A percentile compares a stretch with the other conserved stretches of the same genome.
Conservation (phyloP, 148 eudicot species). For the Dianthus caryophyllus region DNA sequence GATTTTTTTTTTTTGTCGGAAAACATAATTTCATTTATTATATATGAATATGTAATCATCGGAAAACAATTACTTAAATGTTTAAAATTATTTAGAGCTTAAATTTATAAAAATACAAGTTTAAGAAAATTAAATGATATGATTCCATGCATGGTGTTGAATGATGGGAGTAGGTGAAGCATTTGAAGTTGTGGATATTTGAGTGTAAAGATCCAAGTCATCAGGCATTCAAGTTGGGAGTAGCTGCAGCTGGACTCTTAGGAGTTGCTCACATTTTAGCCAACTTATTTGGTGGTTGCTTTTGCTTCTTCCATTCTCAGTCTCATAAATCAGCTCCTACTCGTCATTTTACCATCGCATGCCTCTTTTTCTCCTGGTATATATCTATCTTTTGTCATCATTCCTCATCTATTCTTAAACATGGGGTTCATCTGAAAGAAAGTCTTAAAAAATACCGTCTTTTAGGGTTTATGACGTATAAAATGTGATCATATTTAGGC, state of each 20-base stretch:
- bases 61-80: too few relatives aligned
- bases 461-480: too few relatives aligned
- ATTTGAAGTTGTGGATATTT: constrained; percentile 67
- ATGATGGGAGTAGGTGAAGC: constrained; percentile 42
- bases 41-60: too few relatives aligned
- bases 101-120: not conserved
- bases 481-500: too few relatives aligned
- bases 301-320: constrained; percentile 38
- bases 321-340: constrained; percentile 42
- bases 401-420: too few relatives aligned
- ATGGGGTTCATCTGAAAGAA: too few relatives aligned
- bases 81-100: not conserved
- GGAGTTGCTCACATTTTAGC: constrained; percentile 58
- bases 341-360: constrained; percentile 52
- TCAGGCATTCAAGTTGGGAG: constrained; percentile 55
- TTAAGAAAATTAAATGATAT: not conserved
- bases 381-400: too few relatives aligned
- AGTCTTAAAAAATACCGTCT: too few relatives aligned
- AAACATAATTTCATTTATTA: too few relatives aligned
- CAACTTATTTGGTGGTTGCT: constrained; percentile 63
- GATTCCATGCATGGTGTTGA: not conserved
- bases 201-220: constrained; percentile 83
- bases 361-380: constrained; percentile 67
- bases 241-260: constrained; percentile 53
- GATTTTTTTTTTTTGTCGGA: too few relatives aligned